Percentiles rank a stretch among this genome's conserved stretches.
Evolutionary conservation across 2,329 filamentous ascomycete genomes (phyloP).

Genomic region (Ophiostoma ips): DNA sequence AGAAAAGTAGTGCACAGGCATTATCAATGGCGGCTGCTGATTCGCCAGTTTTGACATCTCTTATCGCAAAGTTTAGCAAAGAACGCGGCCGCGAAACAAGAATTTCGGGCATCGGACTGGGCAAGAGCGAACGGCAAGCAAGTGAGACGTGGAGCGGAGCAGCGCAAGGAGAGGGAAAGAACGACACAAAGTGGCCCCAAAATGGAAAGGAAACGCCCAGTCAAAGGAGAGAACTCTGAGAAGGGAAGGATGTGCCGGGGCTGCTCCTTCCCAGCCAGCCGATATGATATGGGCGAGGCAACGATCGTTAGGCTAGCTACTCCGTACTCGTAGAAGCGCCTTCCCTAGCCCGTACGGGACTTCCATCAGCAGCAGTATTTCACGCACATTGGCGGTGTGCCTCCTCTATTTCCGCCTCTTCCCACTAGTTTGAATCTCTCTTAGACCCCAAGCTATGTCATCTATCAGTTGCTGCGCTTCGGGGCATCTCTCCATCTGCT

Average conservation of each 20-base stretch:
- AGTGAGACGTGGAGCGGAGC: not conserved
- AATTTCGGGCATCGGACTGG: not conserved
- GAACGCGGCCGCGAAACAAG: not conserved
- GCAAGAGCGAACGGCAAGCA: not conserved
- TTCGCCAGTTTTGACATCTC: slow-evolving; percentile 9
- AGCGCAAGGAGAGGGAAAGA: not conserved
- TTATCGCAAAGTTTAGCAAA: not conserved
- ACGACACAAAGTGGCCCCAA: not conserved
- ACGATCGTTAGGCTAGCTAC: too few species aligned
- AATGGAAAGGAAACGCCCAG: not conserved
- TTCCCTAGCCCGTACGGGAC: too few species aligned
- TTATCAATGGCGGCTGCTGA: slow-evolving; percentile 9
- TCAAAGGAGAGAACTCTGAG: too few species aligned
- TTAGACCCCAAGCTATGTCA: slow-evolving; percentile 5
- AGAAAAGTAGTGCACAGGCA: slow-evolving; percentile 3
- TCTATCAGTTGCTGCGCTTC: not conserved
- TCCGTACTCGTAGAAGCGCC: too few species aligned
- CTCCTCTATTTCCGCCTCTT: not conserved
- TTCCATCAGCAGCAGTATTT: not conserved
- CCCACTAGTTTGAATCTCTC: not conserved
- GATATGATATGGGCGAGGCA: too few species aligned
- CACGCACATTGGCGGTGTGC: slow-evolving; percentile 2
- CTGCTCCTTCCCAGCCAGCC: too few species aligned
- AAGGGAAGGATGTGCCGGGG: too few species aligned
- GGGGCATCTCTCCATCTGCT: not conserved